Evolutionary conservation across 169 alveolate species (phyloP), one percentile per base, ranked within the genome.

Genomic region (Cryptosporidium sp.): DNA sequence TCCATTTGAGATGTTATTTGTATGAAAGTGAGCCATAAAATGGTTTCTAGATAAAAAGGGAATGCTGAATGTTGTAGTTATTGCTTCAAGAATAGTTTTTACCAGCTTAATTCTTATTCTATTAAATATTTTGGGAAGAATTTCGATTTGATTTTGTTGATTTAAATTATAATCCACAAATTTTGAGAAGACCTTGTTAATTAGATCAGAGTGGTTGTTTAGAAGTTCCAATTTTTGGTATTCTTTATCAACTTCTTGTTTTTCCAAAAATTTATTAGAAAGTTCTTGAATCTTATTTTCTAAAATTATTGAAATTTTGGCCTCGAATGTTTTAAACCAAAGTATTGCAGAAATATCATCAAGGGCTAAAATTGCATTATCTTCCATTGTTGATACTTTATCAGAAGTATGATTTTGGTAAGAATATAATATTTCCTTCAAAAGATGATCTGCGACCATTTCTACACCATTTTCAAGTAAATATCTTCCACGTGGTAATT

Each of bases 401-500:
- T 33, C 33, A 16, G 71, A 29, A 65, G 41, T 7, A n/a, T 39
- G 5, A 9, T n/a, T 9, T 29, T n/a, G 48, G 33, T 65, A 65
- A 18, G 71, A 35, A n/a, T 33, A n/a, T 31, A 37, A 7, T 37
- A 65, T 65, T 7, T 65, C 31, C 12, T 43, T 70, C 39, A 48
- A n/a, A 70, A 70, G 43, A 43, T 23, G 59, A 29, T 29, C 45
- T 7, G 65, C 35, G 9, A 80, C 50, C 12, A 41, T 43, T 26
- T 67, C 89, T 14, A 80, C 35, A 21, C 89, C 89, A 26, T 23
- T 59, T 59, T 62, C 73, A 21, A 80, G 58, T 65, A 80, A 50
- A 48, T 80, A 65, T 39, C 75, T 62, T 3, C 80, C 75, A 41
- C 89, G 73, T 43, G 89, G 89, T 12, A 80, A 52, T 39, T 80